These are phyloP conservation scores for Trichoderma sp. DNA, from an alignment of 2,329 filamentous ascomycete genomes.

Conservation along the genomic window DNA sequence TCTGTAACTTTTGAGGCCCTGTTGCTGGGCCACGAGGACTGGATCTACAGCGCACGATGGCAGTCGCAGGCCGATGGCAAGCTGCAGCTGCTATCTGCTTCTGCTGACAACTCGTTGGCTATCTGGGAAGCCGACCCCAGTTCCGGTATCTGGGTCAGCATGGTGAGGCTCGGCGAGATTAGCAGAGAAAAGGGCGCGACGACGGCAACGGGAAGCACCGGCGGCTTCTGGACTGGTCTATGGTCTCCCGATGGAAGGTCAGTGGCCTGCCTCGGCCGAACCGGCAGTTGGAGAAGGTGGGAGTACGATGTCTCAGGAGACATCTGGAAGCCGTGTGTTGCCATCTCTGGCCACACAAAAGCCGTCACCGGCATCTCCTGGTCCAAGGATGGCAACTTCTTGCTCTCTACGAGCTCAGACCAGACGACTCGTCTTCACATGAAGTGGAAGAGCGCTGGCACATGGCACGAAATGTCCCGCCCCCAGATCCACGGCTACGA, in stretches of 20 bases:
- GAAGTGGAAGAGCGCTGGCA: constrained; percentile 66
- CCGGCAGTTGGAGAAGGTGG: constrained; percentile 93
- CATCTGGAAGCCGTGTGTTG: constrained; percentile 75
- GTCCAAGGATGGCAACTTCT: constrained; percentile 78
- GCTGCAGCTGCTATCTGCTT: constrained; percentile 80
- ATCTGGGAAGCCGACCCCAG: constrained; percentile 85
- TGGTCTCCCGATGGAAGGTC: constrained; percentile 79
- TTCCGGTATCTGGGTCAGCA: constrained; percentile 90
- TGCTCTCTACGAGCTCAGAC: constrained; percentile 86
- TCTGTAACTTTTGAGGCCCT: constrained; percentile 92
- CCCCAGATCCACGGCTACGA: constrained; percentile 99
- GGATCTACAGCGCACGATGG: constrained; percentile 92
- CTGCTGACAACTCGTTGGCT: constrained; percentile 90
- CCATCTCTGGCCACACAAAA: constrained; percentile 80
- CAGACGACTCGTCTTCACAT: constrained; percentile 91
- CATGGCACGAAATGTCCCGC: constrained; percentile 94
- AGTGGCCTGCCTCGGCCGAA: constrained; percentile 82
- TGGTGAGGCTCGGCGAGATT: constrained; percentile 85
- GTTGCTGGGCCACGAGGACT: constrained; percentile 93
- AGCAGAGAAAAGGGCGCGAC: constrained; percentile 94
- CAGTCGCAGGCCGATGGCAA: constrained; percentile 54
- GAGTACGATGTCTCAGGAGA: constrained; percentile 61
- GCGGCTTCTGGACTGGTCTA: constrained; percentile 93
- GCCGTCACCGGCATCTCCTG: constrained; percentile 82
- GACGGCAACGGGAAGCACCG: constrained; percentile 91